Base-by-base conservation (phyloP, 345 rosid species). In the Citrus inodora region DNA sequence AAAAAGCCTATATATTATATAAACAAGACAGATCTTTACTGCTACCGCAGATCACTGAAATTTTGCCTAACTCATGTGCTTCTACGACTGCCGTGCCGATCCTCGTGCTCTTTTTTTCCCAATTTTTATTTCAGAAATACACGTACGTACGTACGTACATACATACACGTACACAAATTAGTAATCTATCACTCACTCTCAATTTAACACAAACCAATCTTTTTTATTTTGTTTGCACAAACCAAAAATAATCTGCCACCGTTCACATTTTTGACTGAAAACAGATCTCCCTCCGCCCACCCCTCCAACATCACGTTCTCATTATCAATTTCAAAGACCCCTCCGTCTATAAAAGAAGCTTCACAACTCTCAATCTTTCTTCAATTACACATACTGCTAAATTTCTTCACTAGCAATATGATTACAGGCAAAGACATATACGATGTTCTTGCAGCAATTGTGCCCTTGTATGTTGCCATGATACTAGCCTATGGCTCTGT, bases 41-140 rank as follows among this genome's bases (percentile, higher is more conserved):
- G 67, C 84, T 37, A 25, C 86, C 83, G 85, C 85, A 64, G 73
- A 79, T 79, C 82, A 74, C 84, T 82, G 33, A 40, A 67, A 64
- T 4, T 4, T 70, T 82, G 86, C 82, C 86, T 14, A 27, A 32
- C 79, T 84, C 87, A 85, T 81, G 85, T 85, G 86, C 86, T n/a
- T 62, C 25, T 48, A 81, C 83, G 66, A 64, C 59, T 35, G 58
- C 64, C 40, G 62, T 78, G 89, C 76, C 83, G 74, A 76, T 3
- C 16, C 22, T 59, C 32, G 22, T 28, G 81, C 66, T 66, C 59
- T 19, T 32, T 32, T 51, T 38, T 27, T 35, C 37, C 21, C 48
- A 70, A 55, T 21, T 16, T 30, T 46, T 38, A 53, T 32, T 6
- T 10, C 21, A 35, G 3, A 11, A 42, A 10, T 42, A 42, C 48